Conservation (phyloP, 805 yeast species). For the Suhomyces faveliae region DNA sequence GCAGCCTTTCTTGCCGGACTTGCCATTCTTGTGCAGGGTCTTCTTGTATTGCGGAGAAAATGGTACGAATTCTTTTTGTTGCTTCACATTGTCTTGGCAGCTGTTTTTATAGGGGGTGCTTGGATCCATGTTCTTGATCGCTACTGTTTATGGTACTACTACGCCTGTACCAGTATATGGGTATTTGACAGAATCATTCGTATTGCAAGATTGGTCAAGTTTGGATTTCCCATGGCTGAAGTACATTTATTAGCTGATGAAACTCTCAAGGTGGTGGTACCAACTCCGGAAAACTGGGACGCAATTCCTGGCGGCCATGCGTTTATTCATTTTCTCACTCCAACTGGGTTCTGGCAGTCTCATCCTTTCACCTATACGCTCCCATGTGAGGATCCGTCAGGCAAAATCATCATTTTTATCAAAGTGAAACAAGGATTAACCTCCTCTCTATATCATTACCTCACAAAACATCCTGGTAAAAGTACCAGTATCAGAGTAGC, state of each 20-base stretch:
- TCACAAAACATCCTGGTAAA: conserved; percentile 29
- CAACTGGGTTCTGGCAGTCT: conserved; percentile 31
- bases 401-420: conserved; percentile 19
- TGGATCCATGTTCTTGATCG: conserved; percentile 14
- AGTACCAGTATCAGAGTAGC: conserved; percentile 40
- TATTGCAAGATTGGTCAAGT: conserved; percentile 18
- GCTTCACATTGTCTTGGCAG: conserved; percentile 23
- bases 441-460: conserved; percentile 29
- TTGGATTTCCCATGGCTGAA: conserved; percentile 24
- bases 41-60: conserved; percentile 18
- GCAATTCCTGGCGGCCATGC: conserved; percentile 25
- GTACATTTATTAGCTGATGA: conserved; percentile 24
- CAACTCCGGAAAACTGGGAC: conserved; percentile 23
- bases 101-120: conserved; percentile 19
- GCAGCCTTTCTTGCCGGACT: conserved; percentile 17
- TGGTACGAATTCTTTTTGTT: conserved; percentile 24
- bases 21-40: conserved; percentile 19
- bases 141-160: conserved; percentile 15
- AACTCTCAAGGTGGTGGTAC: conserved; percentile 23
- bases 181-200: conserved; percentile 22
- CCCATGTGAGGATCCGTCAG: conserved; percentile 11
- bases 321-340: conserved; percentile 24
- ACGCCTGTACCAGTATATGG: conserved; percentile 23
- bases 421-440: conserved; percentile 29
- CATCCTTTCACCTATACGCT: conserved; percentile 29